Conservation (phyloP, 2,329 filamentous ascomycete genomes). For the Xylariales sp. region DNA sequence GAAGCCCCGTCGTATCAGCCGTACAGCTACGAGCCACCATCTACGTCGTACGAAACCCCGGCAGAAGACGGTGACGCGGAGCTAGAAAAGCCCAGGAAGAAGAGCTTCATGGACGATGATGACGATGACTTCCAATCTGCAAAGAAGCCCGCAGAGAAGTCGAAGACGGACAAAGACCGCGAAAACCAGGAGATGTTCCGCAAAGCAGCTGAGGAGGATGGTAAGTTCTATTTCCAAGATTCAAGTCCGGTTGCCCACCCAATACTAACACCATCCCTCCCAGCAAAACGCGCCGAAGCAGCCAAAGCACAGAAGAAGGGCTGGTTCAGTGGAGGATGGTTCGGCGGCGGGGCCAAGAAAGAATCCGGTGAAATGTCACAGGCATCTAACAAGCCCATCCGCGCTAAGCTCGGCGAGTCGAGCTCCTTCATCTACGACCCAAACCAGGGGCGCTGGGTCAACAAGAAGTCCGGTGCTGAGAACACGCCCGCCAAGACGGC, state of each 20-base stretch:
- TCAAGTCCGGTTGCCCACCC: no score
- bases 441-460: constrained; percentile 96
- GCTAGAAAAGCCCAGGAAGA: constrained; percentile 62
- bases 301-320: constrained; percentile 55
- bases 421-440: constrained; percentile 92
- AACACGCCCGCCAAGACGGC: constrained; percentile 54
- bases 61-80: constrained; percentile 41
- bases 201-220: constrained; percentile 73
- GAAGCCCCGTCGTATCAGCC: constrained; percentile 60
- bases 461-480: constrained; percentile 79
- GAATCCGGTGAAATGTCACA: constrained; percentile 39
- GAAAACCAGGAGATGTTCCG: constrained; percentile 83
- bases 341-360: constrained; percentile 67
- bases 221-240: no score
- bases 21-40: constrained; percentile 51
- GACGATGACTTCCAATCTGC: constrained; percentile 60
- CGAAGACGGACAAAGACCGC: constrained; percentile 64
- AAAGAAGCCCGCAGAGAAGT: constrained; percentile 46
- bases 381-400: constrained; percentile 63
- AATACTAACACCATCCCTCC: no score
- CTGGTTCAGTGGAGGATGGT: constrained; percentile 87
- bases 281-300: constrained; percentile 58
- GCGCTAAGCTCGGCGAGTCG: constrained; percentile 89
- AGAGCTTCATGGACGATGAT: constrained; percentile 77
- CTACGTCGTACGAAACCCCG: constrained; percentile 46